Percentiles rank a stretch among this genome's conserved stretches.
Conservation (phyloP, 2,329 filamentous ascomycete species). For the Alternaria novae-zelandiae region DNA sequence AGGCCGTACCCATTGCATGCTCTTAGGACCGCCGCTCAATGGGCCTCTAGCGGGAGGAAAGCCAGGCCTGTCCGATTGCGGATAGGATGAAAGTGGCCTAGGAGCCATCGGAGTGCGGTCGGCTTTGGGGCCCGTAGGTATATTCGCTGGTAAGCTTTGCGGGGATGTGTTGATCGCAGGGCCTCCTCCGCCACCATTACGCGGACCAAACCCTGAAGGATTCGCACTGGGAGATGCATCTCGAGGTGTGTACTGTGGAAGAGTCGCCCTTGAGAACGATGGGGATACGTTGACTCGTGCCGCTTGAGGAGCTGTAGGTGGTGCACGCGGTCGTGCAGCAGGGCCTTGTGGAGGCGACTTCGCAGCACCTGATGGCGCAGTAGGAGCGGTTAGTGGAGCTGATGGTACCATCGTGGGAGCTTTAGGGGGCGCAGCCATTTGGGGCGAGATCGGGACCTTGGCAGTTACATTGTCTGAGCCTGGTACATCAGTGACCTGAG, state of each 20-base stretch:
- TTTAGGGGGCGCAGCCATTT: constrained; percentile 14
- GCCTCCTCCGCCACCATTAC: constrained; percentile 24
- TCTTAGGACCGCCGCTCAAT: constrained; percentile 43
- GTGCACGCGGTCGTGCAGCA: constrained; percentile 33
- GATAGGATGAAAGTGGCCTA: constrained; percentile 41
- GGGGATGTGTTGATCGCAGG: constrained; percentile 44
- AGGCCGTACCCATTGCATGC: constrained; percentile 53
- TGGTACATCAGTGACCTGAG: constrained; percentile 8
- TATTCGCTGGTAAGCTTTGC: constrained; percentile 43
- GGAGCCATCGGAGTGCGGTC: constrained; percentile 39
- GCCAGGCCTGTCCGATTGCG: constrained; percentile 33
- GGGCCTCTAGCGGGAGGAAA: constrained; percentile 41
- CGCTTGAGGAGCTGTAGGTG: constrained; percentile 45
- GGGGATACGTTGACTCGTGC: constrained; percentile 41
- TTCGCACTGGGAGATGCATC: constrained; percentile 39
- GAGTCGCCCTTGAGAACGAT: constrained; percentile 38
- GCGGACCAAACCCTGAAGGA: constrained; percentile 32
- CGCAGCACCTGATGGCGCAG: constrained; percentile 17
- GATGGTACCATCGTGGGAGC: constrained; percentile 1
- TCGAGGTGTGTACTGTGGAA: constrained; percentile 30
- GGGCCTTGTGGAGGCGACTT: constrained; percentile 41
- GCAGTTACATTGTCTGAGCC: constrained; percentile 19
- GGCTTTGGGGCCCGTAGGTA: constrained; percentile 51
- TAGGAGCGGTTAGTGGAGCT: constrained; percentile 9
- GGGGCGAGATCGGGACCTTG: constrained; percentile 18